Conservation (phyloP, 352 stramenopile genomes). For the Globisporangium megalacanthum region DNA sequence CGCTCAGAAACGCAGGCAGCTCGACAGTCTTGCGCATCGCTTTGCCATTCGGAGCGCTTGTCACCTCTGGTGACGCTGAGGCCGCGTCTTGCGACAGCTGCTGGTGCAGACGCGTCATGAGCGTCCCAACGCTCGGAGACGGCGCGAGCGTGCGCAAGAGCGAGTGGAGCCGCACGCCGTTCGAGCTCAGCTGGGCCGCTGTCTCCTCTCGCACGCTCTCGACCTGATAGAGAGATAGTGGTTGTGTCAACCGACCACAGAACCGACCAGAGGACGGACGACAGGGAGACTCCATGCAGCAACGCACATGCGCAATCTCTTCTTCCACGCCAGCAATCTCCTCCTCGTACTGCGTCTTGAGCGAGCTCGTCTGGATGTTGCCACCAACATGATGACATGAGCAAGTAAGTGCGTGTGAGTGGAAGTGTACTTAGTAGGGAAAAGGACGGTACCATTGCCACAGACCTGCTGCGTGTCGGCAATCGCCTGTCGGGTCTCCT, state of each 20-base stretch:
- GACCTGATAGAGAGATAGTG: slow-evolving; percentile 22
- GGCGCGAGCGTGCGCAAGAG: slow-evolving; percentile 58
- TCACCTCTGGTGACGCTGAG: slow-evolving; percentile 6
- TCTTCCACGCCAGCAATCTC: slow-evolving; percentile 55
- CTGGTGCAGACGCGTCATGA: slow-evolving; percentile 75
- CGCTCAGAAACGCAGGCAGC: slow-evolving; percentile 58
- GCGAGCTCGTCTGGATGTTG: slow-evolving; percentile 30
- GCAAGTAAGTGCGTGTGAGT: too few relatives aligned
- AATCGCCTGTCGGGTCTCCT: slow-evolving; percentile 41
- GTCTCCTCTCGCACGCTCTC: slow-evolving; percentile 43
- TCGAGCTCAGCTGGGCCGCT: slow-evolving; percentile 49
- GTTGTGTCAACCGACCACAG: not conserved
- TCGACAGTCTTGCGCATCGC: slow-evolving; percentile 55
- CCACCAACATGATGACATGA: slow-evolving; percentile 4
- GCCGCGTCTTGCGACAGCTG: slow-evolving; percentile 41
- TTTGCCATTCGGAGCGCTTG: slow-evolving; percentile 5
- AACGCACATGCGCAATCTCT: slow-evolving; percentile 44
- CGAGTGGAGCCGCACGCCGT: slow-evolving; percentile 49
- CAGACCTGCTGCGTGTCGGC: slow-evolving; percentile 39
- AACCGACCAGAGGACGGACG: not conserved
- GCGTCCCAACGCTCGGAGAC: slow-evolving; percentile 47
- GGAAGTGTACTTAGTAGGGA: too few relatives aligned
- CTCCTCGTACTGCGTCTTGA: slow-evolving; percentile 64
- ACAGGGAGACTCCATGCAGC: too few relatives aligned
- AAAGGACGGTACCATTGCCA: not conserved